phyloP scores from a whole-genome alignment of 805 yeast genomes.

The Saturnispora sanitii region DNA sequence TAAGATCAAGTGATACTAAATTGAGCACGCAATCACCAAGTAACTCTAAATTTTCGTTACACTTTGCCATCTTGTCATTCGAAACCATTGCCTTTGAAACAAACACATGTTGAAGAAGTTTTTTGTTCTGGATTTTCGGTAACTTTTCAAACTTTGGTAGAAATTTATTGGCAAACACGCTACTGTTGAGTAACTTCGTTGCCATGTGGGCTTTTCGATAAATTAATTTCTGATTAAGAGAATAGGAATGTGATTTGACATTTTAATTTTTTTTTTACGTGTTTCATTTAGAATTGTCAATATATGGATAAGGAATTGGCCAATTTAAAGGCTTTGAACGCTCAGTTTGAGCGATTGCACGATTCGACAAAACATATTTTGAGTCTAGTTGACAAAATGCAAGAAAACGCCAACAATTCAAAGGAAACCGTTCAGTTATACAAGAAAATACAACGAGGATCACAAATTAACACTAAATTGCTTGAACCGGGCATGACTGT shows the following conservation, averaged over 20 bases:
- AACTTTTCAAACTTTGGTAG: background rate
- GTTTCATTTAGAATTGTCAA: background rate
- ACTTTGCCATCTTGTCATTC: background rate
- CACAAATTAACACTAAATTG: constrained; percentile 2
- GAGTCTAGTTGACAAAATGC: constrained; percentile 1
- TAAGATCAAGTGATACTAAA: background rate
- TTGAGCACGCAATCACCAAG: constrained; percentile 4
- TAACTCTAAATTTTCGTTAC: constrained; percentile 3
- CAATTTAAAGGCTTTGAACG: constrained; percentile 1
- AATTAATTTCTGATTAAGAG: background rate
- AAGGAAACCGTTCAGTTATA: constrained; percentile 3
- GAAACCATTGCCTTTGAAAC: background rate
- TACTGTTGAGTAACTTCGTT: background rate
- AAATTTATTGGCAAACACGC: background rate
- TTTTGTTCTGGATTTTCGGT: background rate
- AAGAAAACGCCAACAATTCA: constrained; percentile 2
- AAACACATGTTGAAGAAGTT: background rate
- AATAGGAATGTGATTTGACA: background rate
- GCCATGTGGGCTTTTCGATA: background rate
- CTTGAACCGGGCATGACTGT: background rate
- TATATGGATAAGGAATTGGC: constrained; percentile 8
- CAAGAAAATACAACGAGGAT: constrained; percentile 2
- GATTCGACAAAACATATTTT: background rate
- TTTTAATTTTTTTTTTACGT: background rate
- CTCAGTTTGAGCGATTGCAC: background rate